phyloP scores from a whole-genome alignment of 2,329 filamentous ascomycete genomes.

The Stagonosporopsis vannaccii region DNA sequence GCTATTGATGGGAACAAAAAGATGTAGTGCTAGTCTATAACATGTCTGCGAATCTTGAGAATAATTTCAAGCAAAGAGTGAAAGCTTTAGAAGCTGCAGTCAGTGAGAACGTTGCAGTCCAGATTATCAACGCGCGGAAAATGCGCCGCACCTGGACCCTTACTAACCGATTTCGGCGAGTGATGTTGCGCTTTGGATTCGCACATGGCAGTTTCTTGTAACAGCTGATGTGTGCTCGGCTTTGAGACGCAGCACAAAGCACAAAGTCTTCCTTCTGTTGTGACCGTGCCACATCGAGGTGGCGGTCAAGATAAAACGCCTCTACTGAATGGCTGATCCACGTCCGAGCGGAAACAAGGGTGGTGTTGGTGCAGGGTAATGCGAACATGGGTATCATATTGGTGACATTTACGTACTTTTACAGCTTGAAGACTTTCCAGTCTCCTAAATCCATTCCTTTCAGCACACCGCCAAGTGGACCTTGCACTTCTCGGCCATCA shows the following conservation, averaged over 20 bases:
- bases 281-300: background rate
- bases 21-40: background rate
- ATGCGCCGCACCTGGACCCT: slow-evolving; percentile 5
- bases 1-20: background rate
- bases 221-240: background rate
- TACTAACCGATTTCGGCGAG: background rate
- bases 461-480: slow-evolving; percentile 73
- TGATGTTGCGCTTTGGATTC: background rate
- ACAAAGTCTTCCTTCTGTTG: background rate
- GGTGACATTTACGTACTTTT: slow-evolving; percentile 22
- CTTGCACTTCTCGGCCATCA: slow-evolving; percentile 76
- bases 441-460: slow-evolving; percentile 64
- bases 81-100: background rate
- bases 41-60: background rate
- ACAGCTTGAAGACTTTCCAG: slow-evolving; percentile 68
- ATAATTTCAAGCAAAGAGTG: background rate
- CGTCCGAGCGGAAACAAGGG: background rate
- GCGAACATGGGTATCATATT: slow-evolving; percentile 16
- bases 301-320: background rate
- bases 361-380: background rate
- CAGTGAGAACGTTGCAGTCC: background rate
- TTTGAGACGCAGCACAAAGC: background rate
- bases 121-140: slow-evolving; percentile 11
- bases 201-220: slow-evolving; percentile 2
- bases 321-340: background rate